Evolutionary conservation across 1,284 basidiomycete genomes (phyloP).

Genomic region (Melampsora larici-populina): DNA sequence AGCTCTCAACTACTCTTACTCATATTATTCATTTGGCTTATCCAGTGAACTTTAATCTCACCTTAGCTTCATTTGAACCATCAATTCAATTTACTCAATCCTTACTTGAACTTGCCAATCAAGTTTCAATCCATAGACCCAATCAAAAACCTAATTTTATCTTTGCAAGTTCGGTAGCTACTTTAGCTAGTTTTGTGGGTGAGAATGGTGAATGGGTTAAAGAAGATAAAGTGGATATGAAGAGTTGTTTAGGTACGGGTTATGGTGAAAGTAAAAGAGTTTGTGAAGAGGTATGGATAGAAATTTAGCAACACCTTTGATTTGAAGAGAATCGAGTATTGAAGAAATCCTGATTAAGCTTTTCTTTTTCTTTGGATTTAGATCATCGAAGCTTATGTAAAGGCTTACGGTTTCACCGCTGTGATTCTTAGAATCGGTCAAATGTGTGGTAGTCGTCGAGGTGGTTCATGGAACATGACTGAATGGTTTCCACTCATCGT

Average conservation of each 20-base stretch:
- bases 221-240: conserved; percentile 15
- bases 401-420: neutral
- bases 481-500: conserved; percentile 21
- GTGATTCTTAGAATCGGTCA: conserved; percentile 18
- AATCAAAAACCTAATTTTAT: conserved; percentile 5
- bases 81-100: conserved; percentile 11
- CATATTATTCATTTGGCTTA: conserved; percentile 20
- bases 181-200: neutral
- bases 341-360: neutral
- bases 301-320: neutral
- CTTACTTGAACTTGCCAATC: neutral
- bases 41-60: conserved; percentile 19
- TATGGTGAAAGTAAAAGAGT: conserved; percentile 28
- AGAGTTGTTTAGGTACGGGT: conserved; percentile 6
- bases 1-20: conserved; percentile 6
- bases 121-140: neutral
- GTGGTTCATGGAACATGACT: conserved; percentile 2
- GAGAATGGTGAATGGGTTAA: neutral
- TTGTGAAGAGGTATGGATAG: conserved; percentile 13
- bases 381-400: conserved; percentile 2
- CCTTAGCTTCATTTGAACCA: conserved; percentile 6
- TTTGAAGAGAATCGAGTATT: neutral
- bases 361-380: neutral
- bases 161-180: conserved; percentile 15
- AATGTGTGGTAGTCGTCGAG: conserved; percentile 3